Base-by-base conservation (phyloP, 129 eudicot species). In the Gnaphalium uliginosum region DNA sequence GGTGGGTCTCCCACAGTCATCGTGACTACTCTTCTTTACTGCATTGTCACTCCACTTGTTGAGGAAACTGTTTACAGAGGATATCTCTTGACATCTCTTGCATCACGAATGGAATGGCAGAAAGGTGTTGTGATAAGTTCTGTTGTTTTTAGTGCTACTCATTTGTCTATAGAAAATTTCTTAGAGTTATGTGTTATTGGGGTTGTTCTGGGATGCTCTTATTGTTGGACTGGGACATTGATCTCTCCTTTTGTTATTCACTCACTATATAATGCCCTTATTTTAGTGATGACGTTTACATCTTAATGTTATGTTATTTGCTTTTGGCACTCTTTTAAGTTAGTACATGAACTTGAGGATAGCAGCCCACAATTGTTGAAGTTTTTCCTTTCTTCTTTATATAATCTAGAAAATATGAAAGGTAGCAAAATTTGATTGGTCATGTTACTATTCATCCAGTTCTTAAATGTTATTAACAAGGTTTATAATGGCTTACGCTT, bases 11-110 rank as follows among this genome's bases (percentile, higher is more conserved):
- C 62, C 48, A 84, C 98, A 8, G 57, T 74, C 53, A 29, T 78
- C 7, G 84, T 89, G 37, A 83, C 89, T 65, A 59, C 75, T 11
- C 79, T 90, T 22, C 84, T 78, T 13, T 93, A 93, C 66, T 90
- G 96, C 77, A 9, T 90, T 5, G 66, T 27, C 29, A 84, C 90
- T 37, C 29, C 29, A 27, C 43, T 88, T 68, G 85, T 93, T 22
- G 96, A 93, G 79, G 98, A 93, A 81, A 71, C 84, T 19, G 92
- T 93, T 23, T 93, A 93, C 81, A 83, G 96, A 72, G 90, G 96
- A 8, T 90, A 83, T 67, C 78, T 93, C 6, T 66, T 93, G 54
- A 90, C 86, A 19, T 78, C 84, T 69, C 90, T 90, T 54, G 82
- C 89, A 32, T 83, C 88, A 72, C 78, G 53, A 32, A 32, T 32